Base-by-base conservation (phyloP, 495 filamentous ascomycete species). In the Cercophora samala region DNA sequence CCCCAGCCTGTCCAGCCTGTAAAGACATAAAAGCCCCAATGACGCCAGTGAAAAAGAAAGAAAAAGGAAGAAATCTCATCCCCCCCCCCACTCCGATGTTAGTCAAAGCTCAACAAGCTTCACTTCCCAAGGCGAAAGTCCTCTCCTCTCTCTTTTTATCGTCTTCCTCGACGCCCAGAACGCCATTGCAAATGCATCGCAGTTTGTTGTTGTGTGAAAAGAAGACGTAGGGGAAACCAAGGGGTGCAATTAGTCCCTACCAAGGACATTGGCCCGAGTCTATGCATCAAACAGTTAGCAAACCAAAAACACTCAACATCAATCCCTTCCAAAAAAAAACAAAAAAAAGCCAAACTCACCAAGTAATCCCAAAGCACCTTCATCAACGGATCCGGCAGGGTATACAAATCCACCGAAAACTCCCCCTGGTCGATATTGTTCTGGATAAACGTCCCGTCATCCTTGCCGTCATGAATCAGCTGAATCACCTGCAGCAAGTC, bases 381-480 rank as follows among this genome's bases (percentile, higher is more conserved):
- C 66, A 89, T 81, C 2, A 92, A 79, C 18, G 78, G 74, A 61
- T 97, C 93, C 1, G 96, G 93, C 22, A 99, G 83, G 19, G 96
- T 98, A 78, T 96, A 98, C 21, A 99, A 85, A 74, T 99, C 96
- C 64, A 99, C 94, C 66, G 97, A 94, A 83, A 99, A 99, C 79
- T 99, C 96, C 68, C 96, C 96, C 74, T 91, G 92, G 69, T 99
- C 96, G 53, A 97, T 86, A 77, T 99, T 96, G 67, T 97, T 98
- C 80, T 96, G 96, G 53, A 92, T 93, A 76, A 97, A 97, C 0
- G 95, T 97, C 37, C 95, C 91, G 1, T 89, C 83, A 0, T 87
- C 87, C 83, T 98, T 98, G 76, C 97, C 89, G 75, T 99, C 96
- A 73, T 98, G 95, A 60, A 99, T 91, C 89, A 99, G 90, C 81